Evolutionary conservation across 176 grass and related monocot species (phyloP).

Genomic region (Tillandsia fasciculata): DNA sequence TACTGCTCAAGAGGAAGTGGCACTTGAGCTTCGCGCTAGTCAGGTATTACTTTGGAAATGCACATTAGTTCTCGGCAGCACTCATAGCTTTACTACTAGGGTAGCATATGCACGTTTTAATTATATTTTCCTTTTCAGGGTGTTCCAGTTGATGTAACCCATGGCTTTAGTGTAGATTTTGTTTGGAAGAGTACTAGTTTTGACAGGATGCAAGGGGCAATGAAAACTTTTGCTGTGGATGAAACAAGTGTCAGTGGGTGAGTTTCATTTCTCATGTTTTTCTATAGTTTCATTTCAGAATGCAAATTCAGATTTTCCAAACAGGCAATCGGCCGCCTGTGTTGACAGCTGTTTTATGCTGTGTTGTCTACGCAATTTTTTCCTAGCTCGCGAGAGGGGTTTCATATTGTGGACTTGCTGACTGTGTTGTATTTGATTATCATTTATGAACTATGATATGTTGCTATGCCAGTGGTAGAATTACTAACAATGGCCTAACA

Average conservation of each 20-base stretch:
- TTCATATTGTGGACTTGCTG: background rate
- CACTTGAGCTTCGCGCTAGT: slow-evolving; percentile 91
- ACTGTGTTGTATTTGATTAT: background rate
- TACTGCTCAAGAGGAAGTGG: slow-evolving; percentile 95
- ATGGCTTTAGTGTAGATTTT: slow-evolving; percentile 98
- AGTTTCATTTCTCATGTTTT: slow-evolving; percentile 19
- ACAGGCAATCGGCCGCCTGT: background rate
- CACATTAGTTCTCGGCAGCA: background rate
- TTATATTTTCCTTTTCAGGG: slow-evolving; percentile 44
- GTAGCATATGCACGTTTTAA: background rate
- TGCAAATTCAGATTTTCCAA: background rate
- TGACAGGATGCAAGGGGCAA: slow-evolving; percentile 98
- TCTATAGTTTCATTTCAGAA: slow-evolving; percentile 3
- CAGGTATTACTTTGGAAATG: slow-evolving; percentile 38
- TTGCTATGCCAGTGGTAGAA: background rate
- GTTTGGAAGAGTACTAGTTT: slow-evolving; percentile 99
- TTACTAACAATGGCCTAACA: no score
- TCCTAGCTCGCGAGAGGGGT: background rate
- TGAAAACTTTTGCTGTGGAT: slow-evolving; percentile 98
- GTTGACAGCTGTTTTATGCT: no score
- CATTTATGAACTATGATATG: background rate
- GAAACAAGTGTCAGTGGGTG: slow-evolving; percentile 99
- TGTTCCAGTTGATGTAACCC: slow-evolving; percentile 74
- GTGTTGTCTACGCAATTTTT: no score
- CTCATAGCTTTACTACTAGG: background rate